Evolutionary conservation across 441 rosid species (phyloP).

Genomic region (Biscutella laevigata): DNA sequence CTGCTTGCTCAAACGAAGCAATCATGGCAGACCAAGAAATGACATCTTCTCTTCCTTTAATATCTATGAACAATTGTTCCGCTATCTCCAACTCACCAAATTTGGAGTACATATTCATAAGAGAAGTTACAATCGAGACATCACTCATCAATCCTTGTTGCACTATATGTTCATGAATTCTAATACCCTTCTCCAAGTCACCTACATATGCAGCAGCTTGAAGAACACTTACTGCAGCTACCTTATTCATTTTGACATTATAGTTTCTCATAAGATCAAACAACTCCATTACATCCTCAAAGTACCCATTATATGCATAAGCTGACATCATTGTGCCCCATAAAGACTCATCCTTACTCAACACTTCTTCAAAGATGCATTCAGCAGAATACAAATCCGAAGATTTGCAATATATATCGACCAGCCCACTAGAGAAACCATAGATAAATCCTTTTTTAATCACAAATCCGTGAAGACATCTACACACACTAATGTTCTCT

Average conservation of each 20-base stretch:
- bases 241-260: constrained; percentile 33
- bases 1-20: constrained; percentile 39
- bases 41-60: constrained; percentile 33
- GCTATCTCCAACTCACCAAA: constrained; percentile 41
- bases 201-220: constrained; percentile 44
- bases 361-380: constrained; percentile 24
- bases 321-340: constrained; percentile 40
- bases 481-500: constrained; percentile 22
- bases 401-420: constrained; percentile 37
- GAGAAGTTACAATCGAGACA: constrained; percentile 38
- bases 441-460: constrained; percentile 25
- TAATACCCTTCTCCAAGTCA: constrained; percentile 31
- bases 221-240: constrained; percentile 34
- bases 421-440: constrained; percentile 30
- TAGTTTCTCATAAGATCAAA: constrained; percentile 25
- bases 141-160: constrained; percentile 31
- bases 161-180: constrained; percentile 30
- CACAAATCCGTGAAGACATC: constrained; percentile 35
- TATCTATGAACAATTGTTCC: constrained; percentile 27
- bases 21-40: constrained; percentile 62
- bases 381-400: constrained; percentile 26
- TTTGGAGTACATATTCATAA: constrained; percentile 51
- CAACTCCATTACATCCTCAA: constrained; percentile 26
- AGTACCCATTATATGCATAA: constrained; percentile 31
- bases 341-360: constrained; percentile 23